A percentile compares a stretch with the other conserved stretches of the same genome.
These are phyloP conservation scores for Fusarium brachygibbosum DNA, from an alignment of 2,329 filamentous ascomycete genomes.

Conservation along the genomic window DNA sequence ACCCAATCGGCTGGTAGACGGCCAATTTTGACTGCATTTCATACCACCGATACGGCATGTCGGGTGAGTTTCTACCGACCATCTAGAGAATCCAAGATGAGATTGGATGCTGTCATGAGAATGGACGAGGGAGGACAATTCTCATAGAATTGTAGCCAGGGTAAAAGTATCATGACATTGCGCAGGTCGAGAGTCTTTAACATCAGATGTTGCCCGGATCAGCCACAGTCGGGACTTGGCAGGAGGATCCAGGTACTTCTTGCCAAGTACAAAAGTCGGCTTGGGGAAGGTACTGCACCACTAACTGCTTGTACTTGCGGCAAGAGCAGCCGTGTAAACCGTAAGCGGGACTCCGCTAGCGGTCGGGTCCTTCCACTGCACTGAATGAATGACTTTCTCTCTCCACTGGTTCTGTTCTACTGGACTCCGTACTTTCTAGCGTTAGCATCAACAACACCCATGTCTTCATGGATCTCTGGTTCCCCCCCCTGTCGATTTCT, in stretches of 20 bases:
- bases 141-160: constrained; percentile 36
- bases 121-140: constrained; percentile 31
- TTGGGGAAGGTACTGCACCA: constrained; percentile 24
- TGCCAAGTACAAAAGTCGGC: accelerated
- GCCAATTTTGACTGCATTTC: constrained; percentile 34
- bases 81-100: neutral
- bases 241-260: neutral
- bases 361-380: constrained; percentile 37
- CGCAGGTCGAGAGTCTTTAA: constrained; percentile 26
- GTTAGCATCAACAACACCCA: constrained; percentile 6
- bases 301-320: constrained; percentile 33
- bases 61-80: constrained; percentile 26
- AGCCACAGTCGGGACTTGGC: constrained; percentile 22
- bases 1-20: constrained; percentile 42
- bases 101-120: constrained; percentile 24
- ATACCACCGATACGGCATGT: constrained; percentile 36
- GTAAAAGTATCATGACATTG: constrained; percentile 48
- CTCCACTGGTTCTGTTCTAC: neutral
- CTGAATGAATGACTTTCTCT: neutral
- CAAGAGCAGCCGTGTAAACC: constrained; percentile 40
- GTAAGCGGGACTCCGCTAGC: constrained; percentile 37
- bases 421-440: neutral
- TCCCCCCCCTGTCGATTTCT: neutral
- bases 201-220: constrained; percentile 44
- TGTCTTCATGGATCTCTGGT: neutral